Evolutionary conservation across 2,329 filamentous ascomycete genomes (phyloP).

Genomic region (Fusarium sp.): DNA sequence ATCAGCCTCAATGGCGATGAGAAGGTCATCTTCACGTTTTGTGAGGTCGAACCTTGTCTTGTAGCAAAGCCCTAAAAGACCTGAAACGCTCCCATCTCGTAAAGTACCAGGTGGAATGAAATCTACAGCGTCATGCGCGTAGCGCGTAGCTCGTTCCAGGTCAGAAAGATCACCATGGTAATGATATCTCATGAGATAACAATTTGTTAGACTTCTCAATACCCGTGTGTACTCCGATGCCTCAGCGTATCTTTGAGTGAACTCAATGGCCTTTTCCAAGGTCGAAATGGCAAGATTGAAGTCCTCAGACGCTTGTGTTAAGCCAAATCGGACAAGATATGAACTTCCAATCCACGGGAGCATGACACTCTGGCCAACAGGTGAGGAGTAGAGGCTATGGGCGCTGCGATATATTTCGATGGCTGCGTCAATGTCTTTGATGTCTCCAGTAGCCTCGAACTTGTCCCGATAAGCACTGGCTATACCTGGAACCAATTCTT

Average conservation of each 20-base stretch:
- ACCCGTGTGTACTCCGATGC: background rate
- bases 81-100: background rate
- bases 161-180: fast-evolving
- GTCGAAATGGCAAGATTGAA: fast-evolving
- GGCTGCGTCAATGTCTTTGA: background rate
- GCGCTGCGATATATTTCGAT: background rate
- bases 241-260: background rate
- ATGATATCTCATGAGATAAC: fast-evolving
- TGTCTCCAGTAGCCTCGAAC: background rate
- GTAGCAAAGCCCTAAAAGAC: background rate
- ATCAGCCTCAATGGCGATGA: background rate
- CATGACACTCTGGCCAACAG: fast-evolving
- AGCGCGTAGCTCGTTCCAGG: fast-evolving
- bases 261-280: background rate
- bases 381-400: background rate
- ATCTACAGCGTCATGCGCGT: background rate
- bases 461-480: background rate
- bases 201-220: background rate
- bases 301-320: background rate
- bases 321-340: fast-evolving
- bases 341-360: background rate
- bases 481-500: fast-evolving
- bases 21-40: background rate
- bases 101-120: background rate
- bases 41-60: background rate